Percentiles rank a stretch among this genome's conserved stretches.
Evolutionary conservation across 2,329 filamentous ascomycete genomes (phyloP).

Genomic region (Penicillium glabrum): DNA sequence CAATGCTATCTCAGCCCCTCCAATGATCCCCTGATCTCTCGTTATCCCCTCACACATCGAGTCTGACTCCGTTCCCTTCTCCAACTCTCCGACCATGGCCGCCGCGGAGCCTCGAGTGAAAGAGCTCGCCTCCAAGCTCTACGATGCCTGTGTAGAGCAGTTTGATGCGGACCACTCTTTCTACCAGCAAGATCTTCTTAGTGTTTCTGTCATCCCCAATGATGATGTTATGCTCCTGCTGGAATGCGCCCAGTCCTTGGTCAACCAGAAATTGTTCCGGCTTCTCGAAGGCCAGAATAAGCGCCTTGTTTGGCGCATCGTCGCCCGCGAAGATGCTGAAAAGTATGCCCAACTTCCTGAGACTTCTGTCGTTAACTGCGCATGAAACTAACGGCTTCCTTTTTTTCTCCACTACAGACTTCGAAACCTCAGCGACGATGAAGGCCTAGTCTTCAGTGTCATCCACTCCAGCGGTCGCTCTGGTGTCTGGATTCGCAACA

Average conservation of each 20-base stretch:
- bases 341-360: slow-evolving; percentile 36
- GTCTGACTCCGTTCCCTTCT: slow-evolving; percentile 7
- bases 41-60: slow-evolving; percentile 5
- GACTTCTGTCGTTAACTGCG: neutral
- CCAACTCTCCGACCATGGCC: slow-evolving; percentile 29
- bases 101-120: slow-evolving; percentile 32
- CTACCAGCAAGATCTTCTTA: slow-evolving; percentile 48
- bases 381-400: slow-evolving; percentile 8
- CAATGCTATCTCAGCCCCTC: slow-evolving; percentile 32
- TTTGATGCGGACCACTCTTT: slow-evolving; percentile 45
- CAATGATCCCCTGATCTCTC: slow-evolving; percentile 28
- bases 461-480: slow-evolving; percentile 83
- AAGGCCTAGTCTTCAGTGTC: slow-evolving; percentile 81
- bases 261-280: slow-evolving; percentile 48
- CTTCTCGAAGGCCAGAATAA: slow-evolving; percentile 45
- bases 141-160: slow-evolving; percentile 44
- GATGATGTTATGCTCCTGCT: slow-evolving; percentile 44
- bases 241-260: slow-evolving; percentile 45
- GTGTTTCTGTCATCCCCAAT: slow-evolving; percentile 44
- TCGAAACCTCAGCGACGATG: slow-evolving; percentile 59
- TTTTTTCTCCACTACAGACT: slow-evolving; percentile 27
- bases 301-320: slow-evolving; percentile 49
- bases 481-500: slow-evolving; percentile 87
- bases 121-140: slow-evolving; percentile 46
- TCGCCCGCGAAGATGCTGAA: slow-evolving; percentile 49